These are phyloP conservation scores for Cladosporium sp. DNA, from an alignment of 2,329 filamentous ascomycete genomes.

Conservation along the genomic window DNA sequence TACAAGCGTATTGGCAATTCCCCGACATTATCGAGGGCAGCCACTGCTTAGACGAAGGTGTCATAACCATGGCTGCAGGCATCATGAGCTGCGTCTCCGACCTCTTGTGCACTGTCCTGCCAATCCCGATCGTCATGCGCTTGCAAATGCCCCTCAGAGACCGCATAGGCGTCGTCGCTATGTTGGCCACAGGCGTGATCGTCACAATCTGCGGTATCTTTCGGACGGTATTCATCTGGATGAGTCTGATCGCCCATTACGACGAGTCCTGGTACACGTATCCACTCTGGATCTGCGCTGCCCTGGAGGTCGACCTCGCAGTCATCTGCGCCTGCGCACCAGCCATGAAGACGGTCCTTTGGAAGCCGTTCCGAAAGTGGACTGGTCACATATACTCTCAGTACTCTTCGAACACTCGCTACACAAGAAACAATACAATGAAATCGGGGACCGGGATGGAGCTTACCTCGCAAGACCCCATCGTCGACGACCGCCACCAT, in stretches of 20 bases:
- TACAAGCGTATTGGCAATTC: constrained; percentile 38
- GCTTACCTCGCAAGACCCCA: constrained; percentile 2
- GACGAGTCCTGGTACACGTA: constrained; percentile 42
- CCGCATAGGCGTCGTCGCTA: constrained; percentile 34
- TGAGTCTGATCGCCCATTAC: constrained; percentile 32
- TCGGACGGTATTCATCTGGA: constrained; percentile 40
- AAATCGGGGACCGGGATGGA: neutral
- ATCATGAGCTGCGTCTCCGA: constrained; percentile 40
- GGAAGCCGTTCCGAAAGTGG: constrained; percentile 1
- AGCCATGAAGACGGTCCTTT: constrained; percentile 29
- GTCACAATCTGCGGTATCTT: constrained; percentile 38
- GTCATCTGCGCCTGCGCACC: constrained; percentile 37
- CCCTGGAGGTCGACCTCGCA: constrained; percentile 42
- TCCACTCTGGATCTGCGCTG: constrained; percentile 41
- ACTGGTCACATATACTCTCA: neutral
- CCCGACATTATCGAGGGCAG: constrained; percentile 23
- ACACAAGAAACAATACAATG: neutral
- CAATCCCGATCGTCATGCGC: constrained; percentile 38
- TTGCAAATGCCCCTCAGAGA: constrained; percentile 39
- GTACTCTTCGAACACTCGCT: neutral
- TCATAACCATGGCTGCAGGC: constrained; percentile 33
- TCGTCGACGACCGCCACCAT: neutral
- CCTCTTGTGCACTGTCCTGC: constrained; percentile 36
- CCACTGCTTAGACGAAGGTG: constrained; percentile 39
- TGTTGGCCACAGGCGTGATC: constrained; percentile 37